Evolutionary conservation across 2,329 filamentous ascomycete species (phyloP).

Genomic region (Immersiporthe knoxdaviesiana): DNA sequence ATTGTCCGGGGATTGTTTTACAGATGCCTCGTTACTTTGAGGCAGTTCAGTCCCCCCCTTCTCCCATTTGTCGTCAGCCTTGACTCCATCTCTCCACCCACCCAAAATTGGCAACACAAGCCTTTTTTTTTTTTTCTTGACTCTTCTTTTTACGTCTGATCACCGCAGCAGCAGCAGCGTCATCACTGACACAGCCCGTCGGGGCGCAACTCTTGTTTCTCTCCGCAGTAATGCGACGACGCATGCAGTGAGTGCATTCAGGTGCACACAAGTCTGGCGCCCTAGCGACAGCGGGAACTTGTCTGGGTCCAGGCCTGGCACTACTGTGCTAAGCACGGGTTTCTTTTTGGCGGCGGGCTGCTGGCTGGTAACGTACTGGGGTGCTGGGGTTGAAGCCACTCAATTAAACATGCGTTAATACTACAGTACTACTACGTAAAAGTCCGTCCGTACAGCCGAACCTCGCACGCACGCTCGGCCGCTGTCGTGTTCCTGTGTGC

Average conservation of each 20-base stretch:
- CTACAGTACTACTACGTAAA: neutral
- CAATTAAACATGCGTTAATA: neutral
- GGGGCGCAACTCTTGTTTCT: neutral
- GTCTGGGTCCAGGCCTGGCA: neutral
- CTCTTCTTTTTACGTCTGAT: conserved; percentile 16
- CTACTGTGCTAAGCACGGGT: neutral
- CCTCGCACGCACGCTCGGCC: neutral
- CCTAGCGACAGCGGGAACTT: neutral
- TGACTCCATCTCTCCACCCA: conserved; percentile 2
- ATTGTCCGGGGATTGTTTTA: conserved; percentile 1
- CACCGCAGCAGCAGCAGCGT: conserved; percentile 6
- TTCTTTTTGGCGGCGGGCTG: neutral
- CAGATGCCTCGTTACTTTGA: conserved; percentile 8
- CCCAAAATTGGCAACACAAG: conserved; percentile 26
- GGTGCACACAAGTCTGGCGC: neutral
- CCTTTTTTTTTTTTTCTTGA: too few relatives aligned
- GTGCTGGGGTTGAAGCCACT: too few relatives aligned
- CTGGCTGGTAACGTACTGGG: neutral
- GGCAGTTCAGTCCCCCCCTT: neutral
- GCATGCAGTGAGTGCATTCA: neutral
- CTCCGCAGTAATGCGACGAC: neutral
- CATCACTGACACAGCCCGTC: neutral
- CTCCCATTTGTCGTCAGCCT: conserved; percentile 26
- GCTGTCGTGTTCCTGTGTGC: neutral
- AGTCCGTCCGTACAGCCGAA: neutral